Base-by-base conservation (phyloP, 352 stramenopile species). In the Globisporangium emineosum region DNA sequence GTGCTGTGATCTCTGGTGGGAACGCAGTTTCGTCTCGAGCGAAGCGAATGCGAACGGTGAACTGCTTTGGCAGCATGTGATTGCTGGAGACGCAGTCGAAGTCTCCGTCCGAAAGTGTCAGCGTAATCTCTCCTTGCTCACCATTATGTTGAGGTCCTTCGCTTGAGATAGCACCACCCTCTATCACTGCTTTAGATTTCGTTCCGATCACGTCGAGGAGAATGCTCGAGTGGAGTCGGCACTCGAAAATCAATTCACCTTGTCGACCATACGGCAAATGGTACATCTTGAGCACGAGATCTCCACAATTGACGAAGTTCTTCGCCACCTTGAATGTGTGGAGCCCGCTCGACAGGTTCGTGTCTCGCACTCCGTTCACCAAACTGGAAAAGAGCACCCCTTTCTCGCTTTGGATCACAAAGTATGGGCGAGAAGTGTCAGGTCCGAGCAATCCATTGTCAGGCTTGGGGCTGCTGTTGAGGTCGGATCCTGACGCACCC, bases 371-470 rank as follows among this genome's bases (percentile, higher is more conserved):
- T 21, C 85, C 88, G 33, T 93, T 82, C 37, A 96, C 73, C 75
- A 96, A 85, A 61, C 88, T 96, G 33, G 88, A 96, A 62, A 93
- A 96, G 17, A 94, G 63, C 21, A 96, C 82, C 1, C 88, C 88
- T 32, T 93, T 92, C 45, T 94, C 88, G 52, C 86, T 93, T 62
- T 94, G 86, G 62, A 94, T 77, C 13, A 93, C 88, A 62, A 96
- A 94, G 59, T 96, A 94, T 1, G 88, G 88, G 5, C 88, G 81
- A 57, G 83, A 93, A 43, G 60, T 65, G 19, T 65, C 64, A 27
- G 57, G 9, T 23, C 19, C 43, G 6, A 73, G 57, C 2, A 69
- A 60, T 8, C 65, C 17, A 0, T 40, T 30, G 30, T 72, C 27
- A 9, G 30, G 29, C 9, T 47, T 58, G 15, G 53, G 43, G 29